Evolutionary conservation across 2,329 filamentous ascomycete species (phyloP), one percentile per base, ranked within the genome.

Genomic region (Leptosphaerulina australis): DNA sequence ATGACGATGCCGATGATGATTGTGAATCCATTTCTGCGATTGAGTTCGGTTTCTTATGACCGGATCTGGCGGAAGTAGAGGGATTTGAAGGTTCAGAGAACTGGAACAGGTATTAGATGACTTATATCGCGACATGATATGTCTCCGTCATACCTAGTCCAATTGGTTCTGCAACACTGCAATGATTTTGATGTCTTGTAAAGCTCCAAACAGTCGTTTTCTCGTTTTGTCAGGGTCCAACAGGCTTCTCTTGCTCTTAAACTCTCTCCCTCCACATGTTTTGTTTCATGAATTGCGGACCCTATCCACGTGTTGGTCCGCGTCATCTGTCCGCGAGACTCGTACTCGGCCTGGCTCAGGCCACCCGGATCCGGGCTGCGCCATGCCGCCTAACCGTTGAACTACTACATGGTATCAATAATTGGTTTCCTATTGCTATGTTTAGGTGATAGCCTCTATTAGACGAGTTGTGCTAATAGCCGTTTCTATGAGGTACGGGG

Each of bases 211-310:
- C 10, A 35, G 11, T 35, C 25, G 30, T n/a, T 20, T 41, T 37
- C n/a, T 37, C 15, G 36, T 37, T 35, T 37, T 51, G 26, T 28
- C 41, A 51, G 48, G 48, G 41, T 51, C 41, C 36, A 51, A 31
- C 25, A 26, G 48, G 18, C 36, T 37, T 41, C 20, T 21, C 30
- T 37, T 33, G 31, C 31, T 51, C 48, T 51, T 51, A 46, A 51
- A 29, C 36, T 24, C 22, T 15, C 30, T 37, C 21, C 25, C 48
- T 41, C 36, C 48, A 40, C 36, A 37, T 39, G 36, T 40, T 34
- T 37, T 28, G 48, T 51, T 51, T 51, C 48, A 51, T 46, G 36
- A 51, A 51, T 41, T 46, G 48, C 48, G 48, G 48, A 51, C 43
- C 48, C 48, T 40, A 43, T 51, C 36, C 41, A 45, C 48, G 41